Conservation (phyloP, 371 early-diverging fungal genomes). For the Modicella reniformis region DNA sequence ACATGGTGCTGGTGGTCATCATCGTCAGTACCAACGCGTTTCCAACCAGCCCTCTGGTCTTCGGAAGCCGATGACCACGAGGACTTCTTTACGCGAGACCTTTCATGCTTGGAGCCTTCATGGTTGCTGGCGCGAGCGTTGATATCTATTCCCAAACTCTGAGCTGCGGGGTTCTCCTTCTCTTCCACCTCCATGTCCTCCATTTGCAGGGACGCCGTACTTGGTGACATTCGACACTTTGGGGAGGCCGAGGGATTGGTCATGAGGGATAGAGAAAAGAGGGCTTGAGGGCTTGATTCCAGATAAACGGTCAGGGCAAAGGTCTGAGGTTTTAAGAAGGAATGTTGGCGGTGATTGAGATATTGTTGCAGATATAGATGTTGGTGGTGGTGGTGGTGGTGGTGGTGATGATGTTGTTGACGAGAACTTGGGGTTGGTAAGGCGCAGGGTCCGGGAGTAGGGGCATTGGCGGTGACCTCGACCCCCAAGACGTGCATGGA, state of each 20-base stretch:
- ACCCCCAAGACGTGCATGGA: slow-evolving; percentile 21
- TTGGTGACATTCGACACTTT: neutral
- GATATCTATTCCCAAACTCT: neutral
- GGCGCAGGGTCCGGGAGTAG: too few relatives aligned
- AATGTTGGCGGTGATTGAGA: slow-evolving; percentile 6
- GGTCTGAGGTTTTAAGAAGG: slow-evolving; percentile 1
- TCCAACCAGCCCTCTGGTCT: too few relatives aligned
- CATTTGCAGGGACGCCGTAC: neutral
- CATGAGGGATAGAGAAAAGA: slow-evolving; percentile 18
- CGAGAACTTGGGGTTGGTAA: too few relatives aligned
- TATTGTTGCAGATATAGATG: neutral
- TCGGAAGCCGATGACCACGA: too few relatives aligned
- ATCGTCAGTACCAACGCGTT: too few relatives aligned
- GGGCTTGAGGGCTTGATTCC: slow-evolving; percentile 16
- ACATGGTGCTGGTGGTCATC: neutral
- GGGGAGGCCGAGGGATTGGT: slow-evolving; percentile 14
- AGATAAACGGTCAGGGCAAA: slow-evolving; percentile 35
- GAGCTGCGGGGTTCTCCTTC: neutral
- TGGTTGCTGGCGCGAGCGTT: neutral
- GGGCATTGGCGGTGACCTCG: slow-evolving; percentile 12
- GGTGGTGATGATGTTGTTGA: slow-evolving; percentile 17
- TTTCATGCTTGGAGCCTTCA: too few relatives aligned
- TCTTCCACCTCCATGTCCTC: too few relatives aligned
- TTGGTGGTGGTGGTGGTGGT: neutral
- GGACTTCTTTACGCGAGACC: too few relatives aligned